phyloP scores from a whole-genome alignment of 768 basidiomycete genomes.

The Trametes punicea region DNA sequence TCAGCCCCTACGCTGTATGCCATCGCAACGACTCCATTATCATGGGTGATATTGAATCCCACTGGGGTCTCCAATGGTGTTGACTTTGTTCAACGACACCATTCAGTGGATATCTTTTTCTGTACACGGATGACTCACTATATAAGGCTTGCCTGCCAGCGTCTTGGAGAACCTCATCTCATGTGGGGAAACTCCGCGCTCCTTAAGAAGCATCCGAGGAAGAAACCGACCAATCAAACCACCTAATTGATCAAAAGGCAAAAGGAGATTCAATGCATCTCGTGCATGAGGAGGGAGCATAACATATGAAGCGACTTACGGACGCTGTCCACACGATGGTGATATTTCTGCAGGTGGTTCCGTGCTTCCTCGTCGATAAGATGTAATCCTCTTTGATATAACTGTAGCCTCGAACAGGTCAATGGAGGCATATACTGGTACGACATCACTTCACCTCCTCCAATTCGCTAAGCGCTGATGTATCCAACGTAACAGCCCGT shows the following conservation, averaged over 20 bases:
- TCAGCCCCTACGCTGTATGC: constrained; percentile 41
- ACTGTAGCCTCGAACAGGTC: constrained; percentile 28
- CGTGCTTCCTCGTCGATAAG: constrained; percentile 56
- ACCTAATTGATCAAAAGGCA: constrained; percentile 44
- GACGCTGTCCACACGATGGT: constrained; percentile 71
- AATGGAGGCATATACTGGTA: constrained; percentile 3
- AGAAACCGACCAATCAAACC: constrained; percentile 76
- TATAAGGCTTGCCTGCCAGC: constrained; percentile 70
- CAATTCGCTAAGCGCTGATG: constrained; percentile 26
- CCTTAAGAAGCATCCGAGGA: constrained; percentile 57
- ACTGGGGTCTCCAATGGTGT: constrained; percentile 35
- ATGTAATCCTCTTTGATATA: constrained; percentile 57
- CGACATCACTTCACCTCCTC: constrained; percentile 30
- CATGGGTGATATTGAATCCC: constrained; percentile 81
- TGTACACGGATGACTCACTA: constrained; percentile 41
- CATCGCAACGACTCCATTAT: constrained; percentile 70
- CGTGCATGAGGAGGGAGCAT: background rate
- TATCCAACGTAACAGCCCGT: constrained; percentile 39
- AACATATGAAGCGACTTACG: constrained; percentile 49
- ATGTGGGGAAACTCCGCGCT: constrained; percentile 48
- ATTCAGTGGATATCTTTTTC: background rate
- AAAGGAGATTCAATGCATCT: background rate
- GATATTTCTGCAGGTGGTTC: constrained; percentile 60
- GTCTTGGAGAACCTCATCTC: constrained; percentile 56
- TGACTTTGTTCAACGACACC: background rate